Conservation (phyloP, 257 asterid genomes). For the Fraxinus quadrangulata region DNA sequence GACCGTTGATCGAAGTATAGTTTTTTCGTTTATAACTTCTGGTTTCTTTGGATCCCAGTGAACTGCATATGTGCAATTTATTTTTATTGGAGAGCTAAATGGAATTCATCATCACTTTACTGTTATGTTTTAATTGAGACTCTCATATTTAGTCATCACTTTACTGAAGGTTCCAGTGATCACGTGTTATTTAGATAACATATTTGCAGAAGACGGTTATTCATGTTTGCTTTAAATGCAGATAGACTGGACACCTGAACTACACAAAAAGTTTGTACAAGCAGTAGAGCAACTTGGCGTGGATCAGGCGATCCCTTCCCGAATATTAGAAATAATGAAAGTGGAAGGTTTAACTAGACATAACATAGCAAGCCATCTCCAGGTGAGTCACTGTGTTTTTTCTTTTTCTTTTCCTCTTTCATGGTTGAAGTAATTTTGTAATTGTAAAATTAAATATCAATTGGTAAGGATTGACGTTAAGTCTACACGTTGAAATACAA, state of each 20-base stretch:
- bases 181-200: neutral
- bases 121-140: neutral
- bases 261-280: conserved; percentile 54
- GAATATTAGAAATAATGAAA: conserved; percentile 55
- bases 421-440: neutral
- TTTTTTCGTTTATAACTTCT: neutral
- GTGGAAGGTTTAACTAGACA: conserved; percentile 54
- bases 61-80: neutral
- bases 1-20: neutral
- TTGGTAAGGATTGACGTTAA: neutral
- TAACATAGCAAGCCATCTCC: conserved; percentile 60
- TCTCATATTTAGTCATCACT: neutral
- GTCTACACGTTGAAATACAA: neutral
- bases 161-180: neutral
- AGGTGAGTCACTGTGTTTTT: conserved; percentile 33
- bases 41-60: neutral
- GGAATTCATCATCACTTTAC: neutral
- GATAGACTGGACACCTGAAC: conserved; percentile 61
- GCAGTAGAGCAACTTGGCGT: conserved; percentile 58
- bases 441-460: neutral
- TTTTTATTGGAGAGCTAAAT: neutral
- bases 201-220: neutral
- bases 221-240: conserved; percentile 18
- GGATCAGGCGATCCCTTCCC: conserved; percentile 61
- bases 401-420: neutral